phyloP scores from a whole-genome alignment of 2,329 filamentous ascomycete genomes.

The Trichoderma sp. region DNA sequence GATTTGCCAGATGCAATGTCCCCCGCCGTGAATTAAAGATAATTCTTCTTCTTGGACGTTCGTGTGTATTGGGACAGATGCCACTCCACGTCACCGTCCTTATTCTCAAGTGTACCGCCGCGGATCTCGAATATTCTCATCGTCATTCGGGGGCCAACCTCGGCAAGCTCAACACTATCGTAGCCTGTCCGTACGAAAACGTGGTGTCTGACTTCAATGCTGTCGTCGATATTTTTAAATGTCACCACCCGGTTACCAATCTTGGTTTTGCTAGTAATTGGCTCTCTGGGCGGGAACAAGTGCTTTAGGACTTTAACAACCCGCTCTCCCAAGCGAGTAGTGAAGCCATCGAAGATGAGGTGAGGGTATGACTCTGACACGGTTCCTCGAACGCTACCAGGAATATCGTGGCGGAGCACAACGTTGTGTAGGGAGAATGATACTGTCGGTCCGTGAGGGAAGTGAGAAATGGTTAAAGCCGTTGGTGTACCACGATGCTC shows the following conservation, averaged over 20 bases:
- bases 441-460: constrained; percentile 76
- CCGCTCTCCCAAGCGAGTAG: constrained; percentile 72
- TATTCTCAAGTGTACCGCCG: constrained; percentile 86
- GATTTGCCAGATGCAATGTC: not conserved
- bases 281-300: constrained; percentile 85
- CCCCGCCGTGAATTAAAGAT: constrained; percentile 57
- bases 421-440: constrained; percentile 92
- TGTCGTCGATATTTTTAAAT: constrained; percentile 91
- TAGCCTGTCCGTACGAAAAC: constrained; percentile 94
- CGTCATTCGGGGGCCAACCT: constrained; percentile 94
- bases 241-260: constrained; percentile 86
- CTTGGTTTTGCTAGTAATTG: constrained; percentile 66
- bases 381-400: constrained; percentile 79
- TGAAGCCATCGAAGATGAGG: constrained; percentile 93
- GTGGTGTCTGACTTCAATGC: constrained; percentile 77
- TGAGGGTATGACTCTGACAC: constrained; percentile 93
- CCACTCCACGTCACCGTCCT: constrained; percentile 96
- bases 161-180: constrained; percentile 81
- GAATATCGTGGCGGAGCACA: constrained; percentile 87
- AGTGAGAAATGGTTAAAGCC: constrained; percentile 80
- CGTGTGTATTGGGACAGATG: constrained; percentile 92
- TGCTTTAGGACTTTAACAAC: constrained; percentile 92
- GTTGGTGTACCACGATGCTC: constrained; percentile 93
- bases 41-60: constrained; percentile 93
- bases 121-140: constrained; percentile 94